Conservation (phyloP, 164 flowering plant genomes). For the Paratinospora sagittata region DNA sequence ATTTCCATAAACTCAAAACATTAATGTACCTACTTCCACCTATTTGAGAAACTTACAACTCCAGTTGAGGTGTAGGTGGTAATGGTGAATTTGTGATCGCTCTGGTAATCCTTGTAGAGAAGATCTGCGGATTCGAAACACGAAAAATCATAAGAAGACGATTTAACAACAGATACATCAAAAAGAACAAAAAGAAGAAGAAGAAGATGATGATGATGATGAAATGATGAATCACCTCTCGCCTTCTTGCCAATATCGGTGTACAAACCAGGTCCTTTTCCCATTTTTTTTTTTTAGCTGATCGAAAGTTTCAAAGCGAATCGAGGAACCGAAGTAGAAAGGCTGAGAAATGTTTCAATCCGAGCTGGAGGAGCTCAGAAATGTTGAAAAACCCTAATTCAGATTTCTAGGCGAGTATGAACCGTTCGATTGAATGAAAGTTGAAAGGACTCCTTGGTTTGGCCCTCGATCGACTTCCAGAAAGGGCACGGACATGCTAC, state of each 20-base stretch:
- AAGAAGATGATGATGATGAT: no score
- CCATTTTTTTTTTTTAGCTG: slow-evolving; percentile 35
- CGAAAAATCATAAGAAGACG: neutral
- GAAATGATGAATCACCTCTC: slow-evolving; percentile 44
- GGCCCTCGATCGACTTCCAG: no score
- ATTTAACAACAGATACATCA: neutral
- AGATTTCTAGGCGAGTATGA: neutral
- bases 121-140: slow-evolving; percentile 45
- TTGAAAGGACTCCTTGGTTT: no score
- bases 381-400: neutral
- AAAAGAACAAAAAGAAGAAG: neutral
- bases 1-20: no score
- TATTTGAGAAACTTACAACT: slow-evolving; percentile 44
- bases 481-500: neutral
- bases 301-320: neutral
- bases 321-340: neutral
- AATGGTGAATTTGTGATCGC: slow-evolving; percentile 77
- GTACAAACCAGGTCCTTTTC: slow-evolving; percentile 86
- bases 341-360: neutral
- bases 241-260: slow-evolving; percentile 78
- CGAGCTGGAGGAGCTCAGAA: neutral
- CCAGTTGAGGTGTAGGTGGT: slow-evolving; percentile 73
- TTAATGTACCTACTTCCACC: no score
- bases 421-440: neutral
- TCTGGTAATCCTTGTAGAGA: slow-evolving; percentile 80